phyloP scores from a whole-genome alignment of 139 green algal species.

The Pleodorina starrii region DNA sequence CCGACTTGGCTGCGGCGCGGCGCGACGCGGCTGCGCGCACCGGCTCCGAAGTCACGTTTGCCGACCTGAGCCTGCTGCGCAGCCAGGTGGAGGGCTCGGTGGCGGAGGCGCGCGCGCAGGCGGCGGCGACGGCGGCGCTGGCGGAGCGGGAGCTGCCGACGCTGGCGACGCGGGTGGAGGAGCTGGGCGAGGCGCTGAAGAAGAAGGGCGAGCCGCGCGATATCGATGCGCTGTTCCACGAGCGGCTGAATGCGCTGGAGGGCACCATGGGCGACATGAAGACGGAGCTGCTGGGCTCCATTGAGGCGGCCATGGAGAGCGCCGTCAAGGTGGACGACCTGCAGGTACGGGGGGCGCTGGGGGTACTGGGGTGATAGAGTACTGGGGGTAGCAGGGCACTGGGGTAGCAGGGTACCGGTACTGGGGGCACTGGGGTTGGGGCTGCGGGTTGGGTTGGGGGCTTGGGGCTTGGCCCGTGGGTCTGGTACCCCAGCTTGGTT shows the following conservation, averaged over 20 bases:
- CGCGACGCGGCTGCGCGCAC: slow-evolving; percentile 16
- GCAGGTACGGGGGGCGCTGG: too few species aligned
- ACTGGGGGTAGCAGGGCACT: too few species aligned
- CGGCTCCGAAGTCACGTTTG: slow-evolving; percentile 55
- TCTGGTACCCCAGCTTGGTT: too few species aligned
- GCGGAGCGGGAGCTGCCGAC: slow-evolving; percentile 35
- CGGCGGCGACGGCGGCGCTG: not conserved
- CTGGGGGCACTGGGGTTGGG: too few species aligned
- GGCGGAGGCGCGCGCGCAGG: not conserved
- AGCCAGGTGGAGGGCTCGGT: slow-evolving; percentile 27
- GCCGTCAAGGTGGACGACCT: slow-evolving; percentile 55
- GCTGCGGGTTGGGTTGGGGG: too few species aligned
- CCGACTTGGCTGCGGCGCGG: not conserved
- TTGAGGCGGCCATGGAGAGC: slow-evolving; percentile 44
- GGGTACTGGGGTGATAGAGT: too few species aligned
- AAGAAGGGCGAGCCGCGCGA: slow-evolving; percentile 52
- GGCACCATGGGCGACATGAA: slow-evolving; percentile 32
- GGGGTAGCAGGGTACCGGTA: too few species aligned
- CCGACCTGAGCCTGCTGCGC: slow-evolving; percentile 52
- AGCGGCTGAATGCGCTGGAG: slow-evolving; percentile 54
- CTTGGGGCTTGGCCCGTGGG: too few species aligned
- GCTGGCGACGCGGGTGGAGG: slow-evolving; percentile 24
- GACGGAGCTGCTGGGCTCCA: not conserved
- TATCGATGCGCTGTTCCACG: slow-evolving; percentile 67
- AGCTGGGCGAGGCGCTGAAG: slow-evolving; percentile 44